phyloP scores from a whole-genome alignment of 2,329 filamentous ascomycete species.

The Clarireedia sp. region DNA sequence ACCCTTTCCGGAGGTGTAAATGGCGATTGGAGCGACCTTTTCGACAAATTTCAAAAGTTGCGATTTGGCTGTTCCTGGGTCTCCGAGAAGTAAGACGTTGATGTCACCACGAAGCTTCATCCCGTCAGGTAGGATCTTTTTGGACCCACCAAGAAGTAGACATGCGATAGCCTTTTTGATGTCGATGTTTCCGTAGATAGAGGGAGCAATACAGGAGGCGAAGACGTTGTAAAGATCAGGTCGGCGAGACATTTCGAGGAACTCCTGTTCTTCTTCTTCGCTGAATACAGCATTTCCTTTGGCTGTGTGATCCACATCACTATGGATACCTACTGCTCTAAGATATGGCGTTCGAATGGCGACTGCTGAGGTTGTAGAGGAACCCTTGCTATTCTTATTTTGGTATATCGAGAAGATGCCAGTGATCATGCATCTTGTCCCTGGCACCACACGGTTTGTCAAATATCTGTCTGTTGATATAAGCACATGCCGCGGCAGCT shows the following conservation, averaged over 20 bases:
- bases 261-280: conserved; percentile 96
- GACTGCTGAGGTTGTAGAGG: conserved; percentile 67
- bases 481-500: conserved; percentile 87
- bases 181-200: conserved; percentile 90
- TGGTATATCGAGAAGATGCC: conserved; percentile 98
- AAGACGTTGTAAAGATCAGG: conserved; percentile 91
- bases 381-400: conserved; percentile 76
- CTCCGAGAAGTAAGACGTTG: conserved; percentile 92
- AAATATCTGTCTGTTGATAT: conserved; percentile 95
- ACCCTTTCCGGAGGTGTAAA: conserved; percentile 97
- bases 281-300: conserved; percentile 80
- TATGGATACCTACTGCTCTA: conserved; percentile 84
- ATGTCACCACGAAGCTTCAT: conserved; percentile 98
- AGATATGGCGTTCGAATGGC: conserved; percentile 95
- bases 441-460: conserved; percentile 90
- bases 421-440: conserved; percentile 89
- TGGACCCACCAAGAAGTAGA: conserved; percentile 85
- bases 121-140: conserved; percentile 94
- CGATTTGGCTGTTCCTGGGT: conserved; percentile 96
- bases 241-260: conserved; percentile 78
- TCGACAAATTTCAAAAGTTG: conserved; percentile 96
- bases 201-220: conserved; percentile 87
- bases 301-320: conserved; percentile 79
- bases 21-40: conserved; percentile 90
- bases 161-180: conserved; percentile 98